phyloP scores from a whole-genome alignment of 306 rosid genomes.

The Herpetospermum pedunculosum region DNA sequence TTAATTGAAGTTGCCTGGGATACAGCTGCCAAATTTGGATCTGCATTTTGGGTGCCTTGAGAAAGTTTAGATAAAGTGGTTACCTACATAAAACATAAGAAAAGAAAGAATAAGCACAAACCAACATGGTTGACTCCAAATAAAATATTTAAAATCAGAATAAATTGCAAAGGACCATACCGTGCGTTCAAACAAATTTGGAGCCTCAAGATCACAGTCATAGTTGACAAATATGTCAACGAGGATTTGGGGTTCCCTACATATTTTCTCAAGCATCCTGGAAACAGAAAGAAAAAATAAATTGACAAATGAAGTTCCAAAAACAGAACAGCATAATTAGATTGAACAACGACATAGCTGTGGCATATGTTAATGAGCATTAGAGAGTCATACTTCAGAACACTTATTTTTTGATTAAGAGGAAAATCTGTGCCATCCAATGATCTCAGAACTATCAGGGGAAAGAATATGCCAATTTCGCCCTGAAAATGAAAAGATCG shows the following conservation, averaged over 20 bases:
- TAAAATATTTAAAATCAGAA: constrained; percentile 7
- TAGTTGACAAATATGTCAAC: constrained; percentile 97
- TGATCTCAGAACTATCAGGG: constrained; percentile 85
- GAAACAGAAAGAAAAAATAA: constrained; percentile 22
- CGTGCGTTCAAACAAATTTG: constrained; percentile 96
- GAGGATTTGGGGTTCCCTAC: constrained; percentile 95
- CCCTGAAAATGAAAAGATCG: constrained; percentile 51
- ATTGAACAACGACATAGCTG: constrained; percentile 4
- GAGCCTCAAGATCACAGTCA: constrained; percentile 99
- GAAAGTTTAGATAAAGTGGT: constrained; percentile 81
- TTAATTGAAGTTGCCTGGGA: constrained; percentile 70
- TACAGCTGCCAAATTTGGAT: constrained; percentile 63
- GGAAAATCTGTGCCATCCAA: constrained; percentile 72
- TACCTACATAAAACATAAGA: constrained; percentile 34
- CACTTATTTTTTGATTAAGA: constrained; percentile 77
- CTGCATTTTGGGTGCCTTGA: constrained; percentile 70
- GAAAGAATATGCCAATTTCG: constrained; percentile 97
- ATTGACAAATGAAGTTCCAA: constrained; percentile 7
- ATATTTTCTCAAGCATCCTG: constrained; percentile 95
- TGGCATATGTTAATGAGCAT: constrained; percentile 10
- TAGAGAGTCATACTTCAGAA: constrained; percentile 63
- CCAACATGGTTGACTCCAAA: constrained; percentile 1
- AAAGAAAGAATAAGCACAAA: background rate
- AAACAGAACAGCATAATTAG: background rate
- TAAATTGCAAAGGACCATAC: constrained; percentile 26